Evolutionary conservation across 2,329 filamentous ascomycete species (phyloP), one percentile per base, ranked within the genome.

Genomic region (Metarhizium rileyi): DNA sequence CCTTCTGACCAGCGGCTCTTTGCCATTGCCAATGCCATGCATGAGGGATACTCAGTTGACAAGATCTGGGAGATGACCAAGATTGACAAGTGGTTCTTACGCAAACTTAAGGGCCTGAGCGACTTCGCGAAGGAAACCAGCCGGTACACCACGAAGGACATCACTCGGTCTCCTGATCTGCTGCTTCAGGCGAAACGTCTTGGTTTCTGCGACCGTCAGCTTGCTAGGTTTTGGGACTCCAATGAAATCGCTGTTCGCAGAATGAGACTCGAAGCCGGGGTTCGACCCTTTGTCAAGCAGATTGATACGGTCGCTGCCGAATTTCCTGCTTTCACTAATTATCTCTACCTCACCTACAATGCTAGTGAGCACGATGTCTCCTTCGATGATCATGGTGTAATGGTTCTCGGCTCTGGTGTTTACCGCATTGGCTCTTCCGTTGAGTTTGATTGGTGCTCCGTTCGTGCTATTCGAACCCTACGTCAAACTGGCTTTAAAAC

Each of bases 381-480:
- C 14, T 97, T 97, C 62, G 77, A 89, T 9, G 93, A 98, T 63
- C 83, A 91, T 54, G 93, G 93, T 62, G 80, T 96, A 53, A 96
- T 97, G 90, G 91, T 98, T 8, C 76, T 97, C 27, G 91, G 91
- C 14, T 96, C 90, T 28, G 91, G 91, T 68, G 90, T 96, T 9
- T 97, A 97, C 75, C 83, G 93, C 53, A 98, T 98, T 56, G 93
- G 93, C 57, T 96, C 90, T 0, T 96, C 91, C 0, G 93, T 98
- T 52, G 93, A 98, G 65, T 98, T 98, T 67, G 93, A 98, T 69
- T 98, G 93, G 93, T 97, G 93, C 67, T 95, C 93, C 4, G 93
- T 98, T 26, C 79, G 91, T 52, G 89, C 93, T 5, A 94, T 97
- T 54, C 84, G 91, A 55, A 97, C 93, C 2, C 78, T 98, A 7